Conservation (phyloP, 2,329 filamentous ascomycete genomes). For the Aspergillus alliaceus region DNA sequence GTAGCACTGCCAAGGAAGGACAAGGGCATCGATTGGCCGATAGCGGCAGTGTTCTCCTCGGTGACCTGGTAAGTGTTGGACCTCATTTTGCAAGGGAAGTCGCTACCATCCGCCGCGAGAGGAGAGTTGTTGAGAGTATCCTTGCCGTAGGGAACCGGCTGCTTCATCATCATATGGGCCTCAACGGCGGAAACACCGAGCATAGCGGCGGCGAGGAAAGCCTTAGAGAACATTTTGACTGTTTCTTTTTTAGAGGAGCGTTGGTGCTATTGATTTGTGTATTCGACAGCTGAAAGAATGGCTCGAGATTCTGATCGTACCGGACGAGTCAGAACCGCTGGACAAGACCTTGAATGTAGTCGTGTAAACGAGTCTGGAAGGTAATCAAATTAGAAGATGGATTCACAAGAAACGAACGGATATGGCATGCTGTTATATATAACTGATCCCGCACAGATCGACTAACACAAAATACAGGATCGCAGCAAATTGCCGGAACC, state of each 20-base stretch:
- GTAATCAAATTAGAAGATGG: background rate
- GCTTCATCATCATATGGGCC: slow-evolving; percentile 75
- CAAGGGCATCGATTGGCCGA: slow-evolving; percentile 64
- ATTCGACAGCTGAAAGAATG: slow-evolving; percentile 21
- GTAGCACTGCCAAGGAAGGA: slow-evolving; percentile 70
- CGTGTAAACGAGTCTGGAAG: slow-evolving; percentile 5
- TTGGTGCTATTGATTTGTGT: slow-evolving; percentile 16
- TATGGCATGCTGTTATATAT: background rate
- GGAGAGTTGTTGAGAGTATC: slow-evolving; percentile 62
- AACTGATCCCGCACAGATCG: background rate
- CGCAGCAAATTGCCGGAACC: background rate
- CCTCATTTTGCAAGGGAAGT: slow-evolving; percentile 82
- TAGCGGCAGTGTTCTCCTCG: slow-evolving; percentile 59
- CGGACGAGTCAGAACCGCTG: slow-evolving; percentile 32
- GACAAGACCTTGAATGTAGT: background rate
- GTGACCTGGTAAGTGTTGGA: slow-evolving; percentile 40
- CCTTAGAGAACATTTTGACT: slow-evolving; percentile 34
- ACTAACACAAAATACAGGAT: background rate
- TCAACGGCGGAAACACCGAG: slow-evolving; percentile 58
- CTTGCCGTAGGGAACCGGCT: slow-evolving; percentile 64
- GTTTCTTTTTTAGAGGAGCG: background rate
- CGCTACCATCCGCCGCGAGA: slow-evolving; percentile 55
- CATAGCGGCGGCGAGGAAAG: slow-evolving; percentile 43
- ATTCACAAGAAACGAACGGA: background rate
- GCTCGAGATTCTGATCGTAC: slow-evolving; percentile 30